Evolutionary conservation across 768 basidiomycete species (phyloP).

Genomic region (Termitomyces sp.): DNA sequence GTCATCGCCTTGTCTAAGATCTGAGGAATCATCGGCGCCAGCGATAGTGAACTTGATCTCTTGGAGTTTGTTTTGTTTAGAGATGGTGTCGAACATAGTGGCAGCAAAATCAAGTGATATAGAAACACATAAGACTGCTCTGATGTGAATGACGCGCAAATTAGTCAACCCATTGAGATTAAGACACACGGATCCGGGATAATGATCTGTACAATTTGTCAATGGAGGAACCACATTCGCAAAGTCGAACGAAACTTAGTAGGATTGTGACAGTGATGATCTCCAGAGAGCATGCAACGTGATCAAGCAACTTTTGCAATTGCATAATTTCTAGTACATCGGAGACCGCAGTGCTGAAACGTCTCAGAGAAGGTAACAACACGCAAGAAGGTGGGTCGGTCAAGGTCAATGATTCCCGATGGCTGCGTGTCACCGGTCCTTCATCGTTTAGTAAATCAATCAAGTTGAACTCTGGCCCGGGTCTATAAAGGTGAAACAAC

Average conservation of each 20-base stretch:
- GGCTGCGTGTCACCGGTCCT: not conserved
- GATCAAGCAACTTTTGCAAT: not conserved
- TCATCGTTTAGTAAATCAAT: not conserved
- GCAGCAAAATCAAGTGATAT: not conserved
- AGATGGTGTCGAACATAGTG: not conserved
- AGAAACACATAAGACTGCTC: not conserved
- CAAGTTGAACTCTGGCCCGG: not conserved
- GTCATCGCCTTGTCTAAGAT: not conserved
- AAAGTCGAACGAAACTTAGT: not conserved
- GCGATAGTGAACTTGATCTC: not conserved
- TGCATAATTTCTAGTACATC: not conserved
- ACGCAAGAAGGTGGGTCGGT: not conserved
- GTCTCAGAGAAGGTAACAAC: conserved; percentile 1
- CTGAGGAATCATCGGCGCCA: not conserved
- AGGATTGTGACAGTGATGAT: not conserved
- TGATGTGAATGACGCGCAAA: not conserved
- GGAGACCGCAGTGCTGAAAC: not conserved
- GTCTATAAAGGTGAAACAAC: not conserved
- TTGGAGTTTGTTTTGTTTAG: not conserved
- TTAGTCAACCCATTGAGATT: not conserved
- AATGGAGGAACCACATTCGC: not conserved
- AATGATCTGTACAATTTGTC: not conserved
- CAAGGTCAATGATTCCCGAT: conserved; percentile 3
- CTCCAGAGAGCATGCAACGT: not conserved
- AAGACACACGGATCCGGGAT: not conserved